A percentile compares a stretch with the other conserved stretches of the same genome.
Evolutionary conservation across 306 rosid species (phyloP).

Genomic region (Hippophae gyantsensis): DNA sequence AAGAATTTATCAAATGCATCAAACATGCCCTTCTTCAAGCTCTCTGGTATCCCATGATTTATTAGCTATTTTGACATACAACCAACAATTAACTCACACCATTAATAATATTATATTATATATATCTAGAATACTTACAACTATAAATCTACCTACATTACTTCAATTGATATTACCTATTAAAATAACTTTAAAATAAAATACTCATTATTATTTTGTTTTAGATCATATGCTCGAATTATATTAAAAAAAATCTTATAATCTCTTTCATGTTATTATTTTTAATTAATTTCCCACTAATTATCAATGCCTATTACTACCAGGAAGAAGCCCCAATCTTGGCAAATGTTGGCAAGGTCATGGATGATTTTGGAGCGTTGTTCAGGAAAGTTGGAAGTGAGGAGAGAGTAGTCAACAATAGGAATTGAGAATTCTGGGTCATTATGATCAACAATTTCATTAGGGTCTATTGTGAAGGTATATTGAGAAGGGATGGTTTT

Average conservation of each 20-base stretch:
- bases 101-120: too few relatives aligned
- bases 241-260: too few relatives aligned
- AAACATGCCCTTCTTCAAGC: constrained; percentile 27
- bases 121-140: too few relatives aligned
- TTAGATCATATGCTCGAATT: too few relatives aligned
- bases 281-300: too few relatives aligned
- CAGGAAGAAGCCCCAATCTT: constrained; percentile 47
- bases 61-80: constrained; percentile 14
- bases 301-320: neutral
- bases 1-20: constrained; percentile 23
- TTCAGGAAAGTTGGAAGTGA: constrained; percentile 29
- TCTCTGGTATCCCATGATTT: constrained; percentile 39
- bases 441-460: constrained; percentile 19
- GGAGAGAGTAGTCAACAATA: constrained; percentile 32
- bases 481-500: constrained; percentile 29
- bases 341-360: constrained; percentile 31
- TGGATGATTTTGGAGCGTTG: constrained; percentile 18
- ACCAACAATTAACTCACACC: neutral
- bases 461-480: constrained; percentile 9
- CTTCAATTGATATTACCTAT: too few relatives aligned
- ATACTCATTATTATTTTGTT: too few relatives aligned
- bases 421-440: constrained; percentile 33
- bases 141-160: too few relatives aligned
- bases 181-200: too few relatives aligned
- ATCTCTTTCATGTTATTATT: too few relatives aligned